A percentile compares a stretch with the other conserved stretches of the same genome.
Conservation (phyloP, 1,284 basidiomycete species). For the Takashimella tepidaria region DNA sequence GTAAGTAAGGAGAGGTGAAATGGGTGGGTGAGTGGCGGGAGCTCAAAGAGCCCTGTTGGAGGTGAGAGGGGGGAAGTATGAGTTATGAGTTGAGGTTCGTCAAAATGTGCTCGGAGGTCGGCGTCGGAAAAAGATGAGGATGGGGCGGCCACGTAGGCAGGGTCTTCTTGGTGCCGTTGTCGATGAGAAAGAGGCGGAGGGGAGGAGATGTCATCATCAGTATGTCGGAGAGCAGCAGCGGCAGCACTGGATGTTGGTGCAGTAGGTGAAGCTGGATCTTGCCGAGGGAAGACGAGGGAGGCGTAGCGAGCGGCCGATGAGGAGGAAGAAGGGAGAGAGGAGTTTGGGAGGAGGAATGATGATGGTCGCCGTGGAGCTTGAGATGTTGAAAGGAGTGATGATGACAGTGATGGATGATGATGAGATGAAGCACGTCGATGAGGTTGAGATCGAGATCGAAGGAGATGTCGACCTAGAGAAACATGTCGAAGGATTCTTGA, state of each 20-base stretch:
- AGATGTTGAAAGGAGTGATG: too few species aligned
- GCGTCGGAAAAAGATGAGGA: conserved; percentile 5
- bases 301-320: too few species aligned
- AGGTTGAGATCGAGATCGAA: too few species aligned
- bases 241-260: background rate
- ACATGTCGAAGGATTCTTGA: too few species aligned
- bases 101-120: conserved; percentile 26
- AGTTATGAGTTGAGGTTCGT: conserved; percentile 10
- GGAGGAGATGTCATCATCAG: background rate
- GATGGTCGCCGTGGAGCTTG: too few species aligned
- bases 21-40: conserved; percentile 36
- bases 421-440: too few species aligned
- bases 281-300: too few species aligned
- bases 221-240: conserved; percentile 3
- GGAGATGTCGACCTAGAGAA: too few species aligned
- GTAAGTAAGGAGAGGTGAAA: conserved; percentile 35
- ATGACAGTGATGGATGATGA: too few species aligned
- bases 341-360: too few species aligned
- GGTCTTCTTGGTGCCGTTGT: background rate
- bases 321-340: too few species aligned
- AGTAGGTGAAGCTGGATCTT: background rate
- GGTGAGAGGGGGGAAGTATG: conserved; percentile 4
- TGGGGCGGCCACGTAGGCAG: background rate
- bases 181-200: too few species aligned
- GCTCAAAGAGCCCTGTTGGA: conserved; percentile 40